Percentiles rank a stretch among this genome's conserved stretches.
Conservation (phyloP, 2,329 filamentous ascomycete species). For the Emmonsiellopsis sp. region DNA sequence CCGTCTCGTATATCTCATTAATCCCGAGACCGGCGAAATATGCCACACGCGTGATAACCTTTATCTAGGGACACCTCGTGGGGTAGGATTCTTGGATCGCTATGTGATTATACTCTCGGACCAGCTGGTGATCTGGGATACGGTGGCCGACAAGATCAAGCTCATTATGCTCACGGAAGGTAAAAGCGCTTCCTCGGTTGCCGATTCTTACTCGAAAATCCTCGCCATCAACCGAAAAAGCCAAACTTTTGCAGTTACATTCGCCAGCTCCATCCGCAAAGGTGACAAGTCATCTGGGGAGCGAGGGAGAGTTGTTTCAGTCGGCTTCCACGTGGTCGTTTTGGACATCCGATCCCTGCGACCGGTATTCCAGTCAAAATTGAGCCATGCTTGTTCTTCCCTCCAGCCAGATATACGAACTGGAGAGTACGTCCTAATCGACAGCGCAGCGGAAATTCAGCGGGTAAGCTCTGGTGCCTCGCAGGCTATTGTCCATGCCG, state of each 20-base stretch:
- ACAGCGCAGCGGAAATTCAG: constrained; percentile 65
- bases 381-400: constrained; percentile 52
- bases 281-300: constrained; percentile 14
- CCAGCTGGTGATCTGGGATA: constrained; percentile 69
- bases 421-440: constrained; percentile 65
- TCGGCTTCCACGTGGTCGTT: constrained; percentile 46
- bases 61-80: constrained; percentile 55
- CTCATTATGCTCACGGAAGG: constrained; percentile 52
- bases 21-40: constrained; percentile 59
- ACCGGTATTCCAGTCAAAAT: constrained; percentile 48
- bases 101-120: constrained; percentile 68
- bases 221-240: constrained; percentile 62
- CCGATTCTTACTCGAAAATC: constrained; percentile 13
- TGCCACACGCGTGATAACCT: constrained; percentile 58
- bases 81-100: constrained; percentile 61
- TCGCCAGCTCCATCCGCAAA: constrained; percentile 26
- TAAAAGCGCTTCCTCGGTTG: constrained; percentile 5
- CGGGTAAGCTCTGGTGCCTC: constrained; percentile 21
- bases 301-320: constrained; percentile 33
- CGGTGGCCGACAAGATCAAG: constrained; percentile 65
- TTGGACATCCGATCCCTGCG: constrained; percentile 54
- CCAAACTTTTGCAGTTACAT: constrained; percentile 56
- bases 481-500: constrained; percentile 15
- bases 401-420: constrained; percentile 55
- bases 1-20: constrained; percentile 64